Evolutionary conservation across 1,139 yeast genomes (phyloP).

Genomic region (Geotrichum cucujoidarum): DNA sequence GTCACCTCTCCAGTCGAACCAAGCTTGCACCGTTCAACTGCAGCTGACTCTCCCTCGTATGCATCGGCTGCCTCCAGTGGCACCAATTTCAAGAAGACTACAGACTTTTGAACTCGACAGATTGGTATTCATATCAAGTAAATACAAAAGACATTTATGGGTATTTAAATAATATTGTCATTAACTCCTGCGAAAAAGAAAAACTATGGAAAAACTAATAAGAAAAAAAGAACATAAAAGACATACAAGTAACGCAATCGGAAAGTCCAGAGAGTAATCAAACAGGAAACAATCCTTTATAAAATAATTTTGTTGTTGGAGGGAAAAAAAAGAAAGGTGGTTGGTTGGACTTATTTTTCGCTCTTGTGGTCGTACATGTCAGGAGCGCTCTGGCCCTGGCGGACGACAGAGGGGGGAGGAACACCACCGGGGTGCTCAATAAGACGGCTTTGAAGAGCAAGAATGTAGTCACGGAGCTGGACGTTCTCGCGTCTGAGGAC

Average conservation of each 20-base stretch:
- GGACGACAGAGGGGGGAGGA: constrained; percentile 45
- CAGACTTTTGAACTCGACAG: too few species aligned
- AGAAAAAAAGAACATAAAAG: background rate
- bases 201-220: constrained; percentile 4
- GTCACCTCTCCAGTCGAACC: too few species aligned
- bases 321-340: background rate
- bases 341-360: constrained; percentile 8
- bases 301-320: too few species aligned
- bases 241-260: too few species aligned
- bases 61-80: too few species aligned
- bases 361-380: constrained; percentile 17
- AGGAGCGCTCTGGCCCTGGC: constrained; percentile 26
- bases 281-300: too few species aligned
- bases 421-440: constrained; percentile 44
- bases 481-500: constrained; percentile 62
- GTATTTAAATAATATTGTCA: background rate
- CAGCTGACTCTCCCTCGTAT: too few species aligned
- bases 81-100: too few species aligned
- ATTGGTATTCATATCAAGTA: too few species aligned
- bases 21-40: too few species aligned
- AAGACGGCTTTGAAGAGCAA: constrained; percentile 62
- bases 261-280: too few species aligned
- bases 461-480: constrained; percentile 66
- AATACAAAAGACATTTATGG: too few species aligned
- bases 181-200: background rate